Base-by-base conservation (phyloP, 108 stramenopile genomes). In the Mayamaea pseudoterrestris region DNA sequence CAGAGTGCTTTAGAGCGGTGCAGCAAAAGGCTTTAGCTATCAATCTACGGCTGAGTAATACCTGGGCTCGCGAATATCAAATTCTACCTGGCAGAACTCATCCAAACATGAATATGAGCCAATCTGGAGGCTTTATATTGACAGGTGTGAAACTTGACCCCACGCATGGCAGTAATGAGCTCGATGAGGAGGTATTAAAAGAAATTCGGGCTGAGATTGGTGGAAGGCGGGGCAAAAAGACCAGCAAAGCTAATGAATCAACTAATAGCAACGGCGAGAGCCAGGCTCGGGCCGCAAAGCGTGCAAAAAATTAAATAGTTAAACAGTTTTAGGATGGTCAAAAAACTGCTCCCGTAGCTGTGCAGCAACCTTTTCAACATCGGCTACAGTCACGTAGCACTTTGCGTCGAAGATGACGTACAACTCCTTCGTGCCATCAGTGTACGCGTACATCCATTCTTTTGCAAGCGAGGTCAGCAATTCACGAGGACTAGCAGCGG, bases 1-100 rank as follows among this genome's bases (percentile, higher is more conserved):
- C 74, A 1, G 65, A 83, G 47, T 80, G 80, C 49, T 88, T 85
- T 50, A 63, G 40, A 25, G 67, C 69, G 5, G 51, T 91, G 3
- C 83, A 83, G 50, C 63, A 73, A 29, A 54, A 81, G 45, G 66
- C 74, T 27, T 53, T 82, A 23, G 92, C 92, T 11, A 80, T 93
- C 45, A 83, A 89, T 47, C 45, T 93, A 0, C 79, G 83, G 20
- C 46, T 93, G 1, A 86, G 66, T 22, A 85, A 87, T 51, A 78
- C 85, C 1, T 93, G 88, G 85, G 76, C 79, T 66, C 73, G 93
- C 9, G 93, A 90, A 40, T 85, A 85, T 62, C 87, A 93, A 60
- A 80, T 93, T 6, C 40, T 93, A 37, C 80, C 80, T 7, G 78
- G 80, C 27, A 65, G 87, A 27, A 93, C 93, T 21, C 93, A 90